phyloP scores from a whole-genome alignment of 768 basidiomycete species.

The Goffeauzyma gilvescens region DNA sequence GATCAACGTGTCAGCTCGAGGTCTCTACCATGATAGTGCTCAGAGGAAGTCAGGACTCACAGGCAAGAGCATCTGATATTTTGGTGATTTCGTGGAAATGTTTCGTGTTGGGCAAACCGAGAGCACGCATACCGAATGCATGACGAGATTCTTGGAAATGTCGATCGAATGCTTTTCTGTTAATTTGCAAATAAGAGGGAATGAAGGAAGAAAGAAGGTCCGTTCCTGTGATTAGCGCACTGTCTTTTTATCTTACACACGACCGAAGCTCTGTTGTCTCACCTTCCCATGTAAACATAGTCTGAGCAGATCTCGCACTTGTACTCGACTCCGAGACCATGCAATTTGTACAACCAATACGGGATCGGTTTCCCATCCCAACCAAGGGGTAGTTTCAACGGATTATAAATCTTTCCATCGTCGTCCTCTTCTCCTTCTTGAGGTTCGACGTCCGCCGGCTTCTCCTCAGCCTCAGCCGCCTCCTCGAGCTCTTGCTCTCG shows the following conservation, averaged over 20 bases:
- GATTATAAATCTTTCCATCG: constrained; percentile 93
- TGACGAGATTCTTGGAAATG: constrained; percentile 65
- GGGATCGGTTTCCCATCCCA: constrained; percentile 99
- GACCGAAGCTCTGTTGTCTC: too few species aligned
- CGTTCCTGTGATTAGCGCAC: too few species aligned
- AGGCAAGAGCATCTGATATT: constrained; percentile 83
- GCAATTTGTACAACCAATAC: constrained; percentile 94
- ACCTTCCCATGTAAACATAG: constrained; percentile 91
- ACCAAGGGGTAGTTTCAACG: constrained; percentile 82
- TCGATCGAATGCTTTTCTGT: constrained; percentile 26
- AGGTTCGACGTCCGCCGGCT: constrained; percentile 23
- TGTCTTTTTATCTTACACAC: constrained; percentile 8
- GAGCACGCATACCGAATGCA: constrained; percentile 92
- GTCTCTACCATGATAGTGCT: background rate
- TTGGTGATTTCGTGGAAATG: constrained; percentile 98
- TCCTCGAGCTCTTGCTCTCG: constrained; percentile 67
- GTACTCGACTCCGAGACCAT: constrained; percentile 95
- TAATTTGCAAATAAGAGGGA: background rate
- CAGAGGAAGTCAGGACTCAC: constrained; percentile 40
- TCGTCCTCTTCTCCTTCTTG: constrained; percentile 56
- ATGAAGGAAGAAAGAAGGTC: constrained; percentile 1
- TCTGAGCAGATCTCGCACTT: constrained; percentile 95
- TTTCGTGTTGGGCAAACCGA: constrained; percentile 92
- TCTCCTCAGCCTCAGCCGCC: constrained; percentile 40
- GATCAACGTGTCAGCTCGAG: background rate